These are phyloP conservation scores for Ostreobium quekettii DNA, from an alignment of 139 green algal genomes.

Conservation along the genomic window DNA sequence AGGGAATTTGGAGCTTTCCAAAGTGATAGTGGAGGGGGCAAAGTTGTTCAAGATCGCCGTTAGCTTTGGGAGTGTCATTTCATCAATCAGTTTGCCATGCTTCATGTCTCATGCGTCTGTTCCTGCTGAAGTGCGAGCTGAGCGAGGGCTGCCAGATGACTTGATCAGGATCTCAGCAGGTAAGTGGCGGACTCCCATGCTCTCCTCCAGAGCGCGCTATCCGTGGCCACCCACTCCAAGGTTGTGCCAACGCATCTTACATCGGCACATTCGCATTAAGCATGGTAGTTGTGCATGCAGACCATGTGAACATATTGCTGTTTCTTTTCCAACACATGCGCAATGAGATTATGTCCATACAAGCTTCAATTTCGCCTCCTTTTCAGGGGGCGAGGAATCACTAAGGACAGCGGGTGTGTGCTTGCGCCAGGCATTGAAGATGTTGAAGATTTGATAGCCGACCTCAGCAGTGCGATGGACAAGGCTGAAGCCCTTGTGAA, in stretches of 20 bases:
- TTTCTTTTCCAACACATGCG: too few species aligned
- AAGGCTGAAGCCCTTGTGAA: slow-evolving; percentile 28
- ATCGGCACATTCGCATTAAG: too few species aligned
- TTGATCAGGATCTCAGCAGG: slow-evolving; percentile 79
- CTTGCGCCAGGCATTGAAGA: slow-evolving; percentile 77
- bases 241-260: too few species aligned
- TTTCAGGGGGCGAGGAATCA: not conserved
- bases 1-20: slow-evolving; percentile 36
- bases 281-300: too few species aligned
- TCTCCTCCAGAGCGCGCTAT: not conserved
- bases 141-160: slow-evolving; percentile 86
- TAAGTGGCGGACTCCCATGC: not conserved
- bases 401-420: not conserved
- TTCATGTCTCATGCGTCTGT: slow-evolving; percentile 95
- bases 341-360: not conserved
- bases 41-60: slow-evolving; percentile 94
- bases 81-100: slow-evolving; percentile 87
- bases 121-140: slow-evolving; percentile 75
- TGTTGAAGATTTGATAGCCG: slow-evolving; percentile 66
- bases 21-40: slow-evolving; percentile 67
- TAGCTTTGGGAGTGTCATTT: slow-evolving; percentile 83
- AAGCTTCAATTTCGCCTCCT: not conserved
- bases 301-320: too few species aligned
- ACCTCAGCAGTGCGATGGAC: slow-evolving; percentile 49
- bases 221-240: too few species aligned